These are phyloP conservation scores for Catenaria anguillulae DNA, from an alignment of 371 early-diverging fungal genomes.

Conservation along the genomic window DNA sequence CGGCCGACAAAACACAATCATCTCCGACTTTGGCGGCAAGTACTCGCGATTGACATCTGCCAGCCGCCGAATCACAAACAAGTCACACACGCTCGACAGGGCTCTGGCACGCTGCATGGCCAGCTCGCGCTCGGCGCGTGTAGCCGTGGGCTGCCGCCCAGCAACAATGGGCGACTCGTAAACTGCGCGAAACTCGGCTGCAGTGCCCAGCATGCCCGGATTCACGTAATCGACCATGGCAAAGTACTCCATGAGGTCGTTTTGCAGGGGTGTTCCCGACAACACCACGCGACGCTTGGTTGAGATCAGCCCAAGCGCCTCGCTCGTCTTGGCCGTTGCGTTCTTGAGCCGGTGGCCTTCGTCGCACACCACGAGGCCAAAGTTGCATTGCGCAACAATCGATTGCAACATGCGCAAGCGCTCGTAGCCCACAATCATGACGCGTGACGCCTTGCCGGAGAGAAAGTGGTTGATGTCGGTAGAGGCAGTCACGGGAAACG, in stretches of 20 bases:
- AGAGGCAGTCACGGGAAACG: slow-evolving; percentile 29
- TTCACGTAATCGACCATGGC: slow-evolving; percentile 50
- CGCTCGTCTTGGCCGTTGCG: slow-evolving; percentile 30
- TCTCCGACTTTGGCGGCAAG: slow-evolving; percentile 42
- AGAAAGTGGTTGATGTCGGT: slow-evolving; percentile 29
- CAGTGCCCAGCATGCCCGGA: slow-evolving; percentile 36
- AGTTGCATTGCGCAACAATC: slow-evolving; percentile 17
- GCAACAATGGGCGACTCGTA: neutral
- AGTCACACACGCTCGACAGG: slow-evolving; percentile 30
- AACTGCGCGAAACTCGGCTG: too few relatives aligned
- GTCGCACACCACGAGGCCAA: slow-evolving; percentile 30
- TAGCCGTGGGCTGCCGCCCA: neutral
- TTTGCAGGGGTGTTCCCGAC: slow-evolving; percentile 56
- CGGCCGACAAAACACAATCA: slow-evolving; percentile 32
- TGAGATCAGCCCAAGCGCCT: neutral
- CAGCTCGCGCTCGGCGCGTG: slow-evolving; percentile 21
- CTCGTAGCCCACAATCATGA: slow-evolving; percentile 41
- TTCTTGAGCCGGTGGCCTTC: slow-evolving; percentile 54
- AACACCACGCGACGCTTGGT: slow-evolving; percentile 35
- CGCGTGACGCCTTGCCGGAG: slow-evolving; percentile 29
- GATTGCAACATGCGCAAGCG: slow-evolving; percentile 22
- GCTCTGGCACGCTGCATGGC: slow-evolving; percentile 29
- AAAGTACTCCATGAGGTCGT: slow-evolving; percentile 35
- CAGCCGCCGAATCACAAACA: slow-evolving; percentile 39
- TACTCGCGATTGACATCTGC: slow-evolving; percentile 34